Conservation (phyloP, 2,329 filamentous ascomycete species). For the Diaporthe australafricana region DNA sequence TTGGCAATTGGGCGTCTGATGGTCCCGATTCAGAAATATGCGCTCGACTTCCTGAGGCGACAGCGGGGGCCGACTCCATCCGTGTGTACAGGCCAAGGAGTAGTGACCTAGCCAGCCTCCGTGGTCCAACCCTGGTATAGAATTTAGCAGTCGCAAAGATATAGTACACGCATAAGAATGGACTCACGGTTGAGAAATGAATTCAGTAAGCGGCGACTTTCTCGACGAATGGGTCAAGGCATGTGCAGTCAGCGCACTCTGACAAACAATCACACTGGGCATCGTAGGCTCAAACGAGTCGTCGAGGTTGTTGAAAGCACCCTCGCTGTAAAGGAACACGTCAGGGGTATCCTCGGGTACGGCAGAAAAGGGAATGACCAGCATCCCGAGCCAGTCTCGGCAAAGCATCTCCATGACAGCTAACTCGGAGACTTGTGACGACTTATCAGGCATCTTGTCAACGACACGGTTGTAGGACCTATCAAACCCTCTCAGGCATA, state of each 20-base stretch:
- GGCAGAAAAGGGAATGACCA: slow-evolving; percentile 15
- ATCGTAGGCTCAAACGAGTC: not conserved
- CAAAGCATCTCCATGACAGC: slow-evolving; percentile 30
- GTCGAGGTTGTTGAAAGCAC: not conserved
- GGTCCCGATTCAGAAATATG: too few relatives aligned
- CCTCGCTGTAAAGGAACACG: slow-evolving; percentile 27
- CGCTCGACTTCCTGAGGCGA: not conserved
- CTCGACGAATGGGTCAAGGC: not conserved
- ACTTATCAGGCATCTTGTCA: not conserved
- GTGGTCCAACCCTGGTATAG: slow-evolving; percentile 32
- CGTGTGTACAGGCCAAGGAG: slow-evolving; percentile 7
- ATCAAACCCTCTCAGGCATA: slow-evolving; percentile 17
- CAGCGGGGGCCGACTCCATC: not conserved
- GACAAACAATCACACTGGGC: slow-evolving; percentile 31
- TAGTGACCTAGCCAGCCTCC: slow-evolving; percentile 36
- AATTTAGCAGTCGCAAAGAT: not conserved
- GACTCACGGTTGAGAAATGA: slow-evolving; percentile 36
- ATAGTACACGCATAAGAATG: not conserved
- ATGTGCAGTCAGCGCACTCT: slow-evolving; percentile 31
- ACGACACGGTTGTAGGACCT: slow-evolving; percentile 7
- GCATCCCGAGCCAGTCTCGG: slow-evolving; percentile 27
- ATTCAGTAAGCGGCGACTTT: slow-evolving; percentile 24
- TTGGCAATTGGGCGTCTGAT: not conserved
- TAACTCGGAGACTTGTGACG: not conserved
- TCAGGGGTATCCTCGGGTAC: not conserved